phyloP scores from a whole-genome alignment of 129 eudicot genomes.

The Centella asiatica region DNA sequence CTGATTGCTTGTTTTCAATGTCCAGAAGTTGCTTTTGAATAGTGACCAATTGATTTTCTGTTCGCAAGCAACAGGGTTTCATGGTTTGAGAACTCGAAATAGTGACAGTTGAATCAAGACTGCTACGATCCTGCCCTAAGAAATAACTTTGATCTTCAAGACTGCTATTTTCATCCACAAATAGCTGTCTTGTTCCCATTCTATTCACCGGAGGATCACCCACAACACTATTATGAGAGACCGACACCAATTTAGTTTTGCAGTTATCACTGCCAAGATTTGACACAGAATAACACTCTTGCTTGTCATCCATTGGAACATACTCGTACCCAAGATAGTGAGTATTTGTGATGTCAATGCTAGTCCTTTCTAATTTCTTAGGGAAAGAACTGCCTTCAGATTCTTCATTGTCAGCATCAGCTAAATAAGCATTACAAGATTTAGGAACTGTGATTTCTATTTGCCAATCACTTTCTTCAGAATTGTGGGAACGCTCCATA shows the following conservation, averaged over 20 bases:
- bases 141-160: conserved; percentile 45
- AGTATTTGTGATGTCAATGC: conserved; percentile 42
- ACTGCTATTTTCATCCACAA: conserved; percentile 42
- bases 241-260: conserved; percentile 26
- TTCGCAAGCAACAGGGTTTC: conserved; percentile 53
- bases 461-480: conserved; percentile 63
- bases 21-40: conserved; percentile 67
- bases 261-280: conserved; percentile 28
- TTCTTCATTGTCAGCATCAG: conserved; percentile 55
- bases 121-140: conserved; percentile 44
- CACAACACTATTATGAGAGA: conserved; percentile 19
- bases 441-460: conserved; percentile 72
- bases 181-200: conserved; percentile 26
- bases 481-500: conserved; percentile 34
- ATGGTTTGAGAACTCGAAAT: conserved; percentile 42
- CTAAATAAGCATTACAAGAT: conserved; percentile 28
- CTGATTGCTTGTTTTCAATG: conserved; percentile 79
- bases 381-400: conserved; percentile 72
- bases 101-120: conserved; percentile 76
- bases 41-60: conserved; percentile 51
- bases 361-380: conserved; percentile 48
- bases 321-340: conserved; percentile 54
- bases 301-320: conserved; percentile 70
- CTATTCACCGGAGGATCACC: conserved; percentile 33
- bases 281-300: conserved; percentile 58